Evolutionary conservation across 306 rosid genomes (phyloP), one percentile per base, ranked within the genome.

Genomic region (Medicago lupulina): DNA sequence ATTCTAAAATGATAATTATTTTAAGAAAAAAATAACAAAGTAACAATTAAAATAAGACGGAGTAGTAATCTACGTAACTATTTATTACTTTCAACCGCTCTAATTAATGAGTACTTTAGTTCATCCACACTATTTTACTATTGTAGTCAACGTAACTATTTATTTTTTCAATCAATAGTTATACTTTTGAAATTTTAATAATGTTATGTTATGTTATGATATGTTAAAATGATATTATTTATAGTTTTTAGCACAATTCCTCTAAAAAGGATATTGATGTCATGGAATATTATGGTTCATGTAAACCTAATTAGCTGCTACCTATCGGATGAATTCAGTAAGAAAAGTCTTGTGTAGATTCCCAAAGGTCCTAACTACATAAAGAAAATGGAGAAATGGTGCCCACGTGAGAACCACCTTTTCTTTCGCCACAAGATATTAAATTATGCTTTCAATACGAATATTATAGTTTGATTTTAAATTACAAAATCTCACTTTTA

Each of bases 371-470:
- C 63, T 73, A 73, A 73, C 31, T 21, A 60, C 40, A 47, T 39
- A 63, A 68, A 67, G 49, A 17, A 58, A 74, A 49, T 69, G 76
- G 51, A 69, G 58, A 60, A 60, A 34, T 62, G 44, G 43, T 14
- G 43, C 38, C 87, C 88, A 86, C 85, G 86, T 81, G 87, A 88
- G 70, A 47, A 47, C 63, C 60, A 65, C 85, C 91, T 68, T 88
- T 91, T 76, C 97, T 88, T 92, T 75, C 60, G 85, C 84, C 90
- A 19, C 83, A 86, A 83, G 89, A 68, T 62, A 91, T 71, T 78
- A 75, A 81, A 50, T 73, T 73, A 68, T 80, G 75, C 83, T 76
- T 58, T 68, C 78, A 83, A 58, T 12, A 50, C 4, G 46, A 46
- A 60, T 36, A 23, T 38, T 18, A 47, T 65, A 25, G 21, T 58